Evolutionary conservation across 805 yeast species (phyloP).

Genomic region (Ogataea wickerhamii): DNA sequence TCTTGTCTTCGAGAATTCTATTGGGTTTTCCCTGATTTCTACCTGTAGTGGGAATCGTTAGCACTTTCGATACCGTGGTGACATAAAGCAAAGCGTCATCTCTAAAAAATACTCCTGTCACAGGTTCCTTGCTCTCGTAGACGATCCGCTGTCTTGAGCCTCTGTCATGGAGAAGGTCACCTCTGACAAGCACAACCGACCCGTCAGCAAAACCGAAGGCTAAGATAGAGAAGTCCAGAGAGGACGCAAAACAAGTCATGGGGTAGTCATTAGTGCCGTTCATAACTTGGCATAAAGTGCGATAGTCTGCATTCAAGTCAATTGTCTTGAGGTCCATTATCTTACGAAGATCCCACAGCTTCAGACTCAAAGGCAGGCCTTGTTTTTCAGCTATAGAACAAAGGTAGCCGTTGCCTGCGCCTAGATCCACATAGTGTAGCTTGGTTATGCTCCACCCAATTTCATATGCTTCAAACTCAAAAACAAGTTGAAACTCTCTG

Average conservation of each 20-base stretch:
- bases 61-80: constrained; percentile 67
- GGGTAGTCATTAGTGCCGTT: constrained; percentile 81
- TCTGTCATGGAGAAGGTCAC: constrained; percentile 82
- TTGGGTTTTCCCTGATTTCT: constrained; percentile 66
- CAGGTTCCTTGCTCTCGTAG: constrained; percentile 71
- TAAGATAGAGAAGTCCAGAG: constrained; percentile 54
- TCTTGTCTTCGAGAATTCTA: constrained; percentile 40
- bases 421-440: constrained; percentile 39
- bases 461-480: constrained; percentile 62
- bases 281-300: constrained; percentile 56
- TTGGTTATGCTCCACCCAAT: constrained; percentile 60
- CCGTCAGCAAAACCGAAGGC: constrained; percentile 87
- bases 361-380: constrained; percentile 64
- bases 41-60: constrained; percentile 75
- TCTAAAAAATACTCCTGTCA: constrained; percentile 69
- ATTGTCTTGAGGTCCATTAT: constrained; percentile 33
- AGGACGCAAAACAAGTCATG: constrained; percentile 57
- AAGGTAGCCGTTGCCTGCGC: constrained; percentile 38
- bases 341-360: constrained; percentile 69
- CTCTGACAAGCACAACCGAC: constrained; percentile 72
- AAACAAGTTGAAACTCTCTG: constrained; percentile 41
- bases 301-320: constrained; percentile 41
- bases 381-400: constrained; percentile 72
- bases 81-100: constrained; percentile 58
- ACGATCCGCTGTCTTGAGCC: constrained; percentile 85